Evolutionary conservation across 257 asterid species (phyloP), one percentile per base, ranked within the genome.

Genomic region (Jaltomata sinuosa): DNA sequence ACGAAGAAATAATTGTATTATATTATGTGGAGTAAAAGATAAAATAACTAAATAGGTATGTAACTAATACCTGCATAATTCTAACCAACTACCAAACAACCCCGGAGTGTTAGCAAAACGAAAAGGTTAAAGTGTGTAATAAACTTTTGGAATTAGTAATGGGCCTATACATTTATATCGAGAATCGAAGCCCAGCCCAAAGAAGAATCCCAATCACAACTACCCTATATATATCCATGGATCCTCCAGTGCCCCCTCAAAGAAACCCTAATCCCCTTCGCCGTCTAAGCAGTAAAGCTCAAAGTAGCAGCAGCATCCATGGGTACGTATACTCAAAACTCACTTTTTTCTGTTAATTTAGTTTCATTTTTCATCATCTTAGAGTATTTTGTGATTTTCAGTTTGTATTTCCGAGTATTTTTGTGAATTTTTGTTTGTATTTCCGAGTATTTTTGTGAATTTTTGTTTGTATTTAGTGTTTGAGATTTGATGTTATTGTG

Each of bases 291-390:
- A 42, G 81, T 22, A 29, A n/a, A n/a, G 21, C n/a, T 45, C 61
- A 15, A 76, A 29, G 32, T n/a, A n/a, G n/a, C n/a, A n/a, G n/a
- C n/a, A 80, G 53, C 83, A 19, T 72, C 83, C 83, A 80, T 80
- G 83, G 53, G 67, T 57, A 6, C 32, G 72, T 27, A 27, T 14
- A 14, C 25, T 77, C 69, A 38, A 12, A 61, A 2, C 16, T 59
- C 18, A 8, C 31, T 11, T 2, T 1, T n/a, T 27, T 59, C 9
- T 22, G 14, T n/a, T 59, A 59, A 1, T 59, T 4, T 59, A 3
- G 15, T 10, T 59, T 59, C 7, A 14, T 6, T n/a, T 76, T 45
- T 22, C 59, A 10, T 47, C 55, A 9, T 25, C 19, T 22, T 42
- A 7, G 42, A 21, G 3, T 74, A 2, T 1, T 42, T 49, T 10